Conservation (phyloP, 2,329 filamentous ascomycete genomes). For the Metarhizium rileyi region DNA sequence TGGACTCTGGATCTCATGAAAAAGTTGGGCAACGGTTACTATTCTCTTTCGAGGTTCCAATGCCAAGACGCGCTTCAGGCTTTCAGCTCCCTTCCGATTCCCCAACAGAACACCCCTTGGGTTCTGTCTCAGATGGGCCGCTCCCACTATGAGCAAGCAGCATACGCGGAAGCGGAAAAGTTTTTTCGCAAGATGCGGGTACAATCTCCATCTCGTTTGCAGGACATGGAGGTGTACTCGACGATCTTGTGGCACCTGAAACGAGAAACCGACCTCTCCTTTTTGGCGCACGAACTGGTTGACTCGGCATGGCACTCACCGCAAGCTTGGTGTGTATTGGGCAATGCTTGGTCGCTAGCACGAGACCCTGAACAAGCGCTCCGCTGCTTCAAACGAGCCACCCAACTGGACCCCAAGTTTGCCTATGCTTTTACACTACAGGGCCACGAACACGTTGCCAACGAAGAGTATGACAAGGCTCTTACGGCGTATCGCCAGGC, state of each 20-base stretch:
- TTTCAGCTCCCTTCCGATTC: slow-evolving; percentile 59
- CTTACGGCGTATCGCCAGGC: slow-evolving; percentile 78
- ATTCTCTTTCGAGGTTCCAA: slow-evolving; percentile 67
- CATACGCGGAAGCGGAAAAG: slow-evolving; percentile 78
- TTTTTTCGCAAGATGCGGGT: slow-evolving; percentile 72
- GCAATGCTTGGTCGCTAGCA: slow-evolving; percentile 88
- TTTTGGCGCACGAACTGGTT: slow-evolving; percentile 81
- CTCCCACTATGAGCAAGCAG: slow-evolving; percentile 81
- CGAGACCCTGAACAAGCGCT: slow-evolving; percentile 92
- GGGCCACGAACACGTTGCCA: slow-evolving; percentile 89
- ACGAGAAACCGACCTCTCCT: slow-evolving; percentile 82
- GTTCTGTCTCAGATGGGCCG: slow-evolving; percentile 84
- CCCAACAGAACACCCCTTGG: slow-evolving; percentile 86
- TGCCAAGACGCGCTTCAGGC: slow-evolving; percentile 67
- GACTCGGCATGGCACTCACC: slow-evolving; percentile 83
- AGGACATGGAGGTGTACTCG: slow-evolving; percentile 97
- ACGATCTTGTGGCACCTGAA: slow-evolving; percentile 99
- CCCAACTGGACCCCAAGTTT: slow-evolving; percentile 80
- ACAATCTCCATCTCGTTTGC: slow-evolving; percentile 69
- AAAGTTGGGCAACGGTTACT: slow-evolving; percentile 74
- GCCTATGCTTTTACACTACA: slow-evolving; percentile 94
- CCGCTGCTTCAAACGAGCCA: slow-evolving; percentile 88
- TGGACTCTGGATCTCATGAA: slow-evolving; percentile 72
- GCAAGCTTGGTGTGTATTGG: slow-evolving; percentile 90
- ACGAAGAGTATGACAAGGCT: slow-evolving; percentile 96